Conservation (phyloP, 495 filamentous ascomycete genomes). For the Aspergillus bertholletiae region DNA sequence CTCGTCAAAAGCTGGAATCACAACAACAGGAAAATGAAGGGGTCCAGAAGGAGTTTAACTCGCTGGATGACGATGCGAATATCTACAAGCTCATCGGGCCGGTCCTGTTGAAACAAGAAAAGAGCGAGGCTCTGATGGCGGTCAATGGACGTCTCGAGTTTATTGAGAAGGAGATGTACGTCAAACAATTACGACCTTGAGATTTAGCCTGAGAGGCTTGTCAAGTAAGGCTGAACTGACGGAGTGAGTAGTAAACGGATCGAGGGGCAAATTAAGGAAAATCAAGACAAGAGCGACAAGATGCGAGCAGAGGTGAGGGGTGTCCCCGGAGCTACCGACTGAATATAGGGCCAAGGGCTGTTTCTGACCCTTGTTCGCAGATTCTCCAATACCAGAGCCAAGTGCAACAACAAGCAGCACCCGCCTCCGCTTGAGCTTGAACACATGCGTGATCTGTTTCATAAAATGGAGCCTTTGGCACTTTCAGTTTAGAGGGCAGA, state of each 20-base stretch:
- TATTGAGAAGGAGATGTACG: slow-evolving; percentile 91
- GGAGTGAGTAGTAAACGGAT: slow-evolving; percentile 64
- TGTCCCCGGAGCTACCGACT: too few species aligned
- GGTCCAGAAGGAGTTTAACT: slow-evolving; percentile 87
- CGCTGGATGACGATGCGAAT: slow-evolving; percentile 71
- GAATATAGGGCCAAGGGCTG: neutral
- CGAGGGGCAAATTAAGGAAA: slow-evolving; percentile 74
- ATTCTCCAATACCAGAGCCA: slow-evolving; percentile 44
- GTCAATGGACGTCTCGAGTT: slow-evolving; percentile 89
- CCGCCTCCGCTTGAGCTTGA: slow-evolving; percentile 30
- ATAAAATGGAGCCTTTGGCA: neutral
- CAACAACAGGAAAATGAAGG: slow-evolving; percentile 89
- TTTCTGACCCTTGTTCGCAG: slow-evolving; percentile 25
- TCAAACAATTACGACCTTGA: neutral
- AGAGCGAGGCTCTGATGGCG: slow-evolving; percentile 77
- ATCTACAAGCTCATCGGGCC: slow-evolving; percentile 96
- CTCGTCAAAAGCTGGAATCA: slow-evolving; percentile 90
- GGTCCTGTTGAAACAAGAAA: slow-evolving; percentile 91
- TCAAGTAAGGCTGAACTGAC: neutral
- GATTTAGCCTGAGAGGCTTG: neutral
- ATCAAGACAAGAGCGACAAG: slow-evolving; percentile 76
- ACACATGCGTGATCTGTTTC: neutral
- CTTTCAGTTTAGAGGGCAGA: neutral
- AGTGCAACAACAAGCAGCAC: slow-evolving; percentile 35
- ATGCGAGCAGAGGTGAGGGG: slow-evolving; percentile 65